phyloP scores from a whole-genome alignment of 306 rosid genomes.

The Malus asiatica region DNA sequence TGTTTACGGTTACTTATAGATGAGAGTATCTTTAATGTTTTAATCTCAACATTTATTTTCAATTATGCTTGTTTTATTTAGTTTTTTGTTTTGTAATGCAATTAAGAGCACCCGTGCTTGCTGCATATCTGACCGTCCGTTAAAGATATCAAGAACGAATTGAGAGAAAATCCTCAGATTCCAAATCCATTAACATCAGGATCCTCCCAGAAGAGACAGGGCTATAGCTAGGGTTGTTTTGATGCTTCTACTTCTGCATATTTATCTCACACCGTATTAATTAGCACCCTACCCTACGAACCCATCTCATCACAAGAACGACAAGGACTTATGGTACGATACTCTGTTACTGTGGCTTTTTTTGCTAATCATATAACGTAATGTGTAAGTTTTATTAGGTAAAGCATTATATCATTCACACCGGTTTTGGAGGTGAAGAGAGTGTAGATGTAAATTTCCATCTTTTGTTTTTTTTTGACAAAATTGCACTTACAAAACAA shows the following conservation, averaged over 20 bases:
- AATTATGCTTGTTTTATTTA: too few relatives aligned
- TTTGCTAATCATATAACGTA: too few relatives aligned
- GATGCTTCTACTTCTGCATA: background rate
- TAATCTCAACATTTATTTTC: too few relatives aligned
- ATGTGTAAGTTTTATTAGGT: too few relatives aligned
- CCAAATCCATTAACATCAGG: background rate
- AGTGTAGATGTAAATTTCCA: too few relatives aligned
- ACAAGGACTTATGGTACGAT: background rate
- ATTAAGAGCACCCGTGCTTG: background rate
- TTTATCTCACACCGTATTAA: background rate
- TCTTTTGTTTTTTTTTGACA: too few relatives aligned
- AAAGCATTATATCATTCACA: too few relatives aligned
- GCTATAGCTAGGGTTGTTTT: background rate
- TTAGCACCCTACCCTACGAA: background rate
- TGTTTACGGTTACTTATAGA: too few relatives aligned
- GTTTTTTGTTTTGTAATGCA: background rate
- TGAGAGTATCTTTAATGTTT: too few relatives aligned
- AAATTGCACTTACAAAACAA: too few relatives aligned
- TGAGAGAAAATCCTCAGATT: background rate
- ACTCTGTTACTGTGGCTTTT: too few relatives aligned
- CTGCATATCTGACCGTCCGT: constrained; percentile 7
- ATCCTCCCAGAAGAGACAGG: background rate
- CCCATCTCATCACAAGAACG: background rate
- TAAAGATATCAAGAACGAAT: background rate
- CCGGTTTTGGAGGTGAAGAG: too few relatives aligned